A percentile compares a stretch with the other conserved stretches of the same genome.
phyloP scores from a whole-genome alignment of 805 yeast species.

The Yamadazyma phyllophila region DNA sequence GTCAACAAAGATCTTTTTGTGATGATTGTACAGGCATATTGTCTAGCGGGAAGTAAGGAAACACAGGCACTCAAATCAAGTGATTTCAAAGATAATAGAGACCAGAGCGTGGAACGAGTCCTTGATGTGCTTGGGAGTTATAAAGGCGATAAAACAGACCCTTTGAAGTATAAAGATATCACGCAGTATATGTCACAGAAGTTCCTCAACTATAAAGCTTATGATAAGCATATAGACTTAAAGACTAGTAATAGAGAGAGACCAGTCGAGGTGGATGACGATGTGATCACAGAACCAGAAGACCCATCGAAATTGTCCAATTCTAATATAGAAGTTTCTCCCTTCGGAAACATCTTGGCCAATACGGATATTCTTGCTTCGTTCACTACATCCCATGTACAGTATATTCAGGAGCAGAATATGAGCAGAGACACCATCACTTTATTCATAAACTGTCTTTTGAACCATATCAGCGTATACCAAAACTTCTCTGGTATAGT shows the following conservation, averaged over 20 bases:
- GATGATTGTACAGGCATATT: slow-evolving; percentile 35
- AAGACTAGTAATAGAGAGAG: not conserved
- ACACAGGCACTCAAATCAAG: slow-evolving; percentile 2
- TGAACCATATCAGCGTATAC: slow-evolving; percentile 32
- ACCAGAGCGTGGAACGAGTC: slow-evolving; percentile 26
- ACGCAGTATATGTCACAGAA: slow-evolving; percentile 27
- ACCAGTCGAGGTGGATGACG: slow-evolving; percentile 14
- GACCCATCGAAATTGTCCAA: slow-evolving; percentile 20
- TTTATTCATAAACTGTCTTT: slow-evolving; percentile 33
- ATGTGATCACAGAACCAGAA: not conserved
- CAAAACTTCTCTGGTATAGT: slow-evolving; percentile 35
- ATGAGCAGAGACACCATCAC: slow-evolving; percentile 19
- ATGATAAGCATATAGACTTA: slow-evolving; percentile 24
- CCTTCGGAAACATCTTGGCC: slow-evolving; percentile 32
- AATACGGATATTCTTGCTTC: slow-evolving; percentile 23
- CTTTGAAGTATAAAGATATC: slow-evolving; percentile 27
- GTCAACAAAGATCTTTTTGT: slow-evolving; percentile 32
- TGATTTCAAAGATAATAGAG: slow-evolving; percentile 15
- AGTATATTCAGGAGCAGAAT: slow-evolving; percentile 17
- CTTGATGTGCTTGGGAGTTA: slow-evolving; percentile 33
- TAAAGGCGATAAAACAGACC: slow-evolving; percentile 12
- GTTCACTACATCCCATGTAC: slow-evolving; percentile 24
- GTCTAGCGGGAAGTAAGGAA: slow-evolving; percentile 18
- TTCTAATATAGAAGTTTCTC: slow-evolving; percentile 22
- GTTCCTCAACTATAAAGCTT: slow-evolving; percentile 23